Evolutionary conservation across 768 basidiomycete species (phyloP).

Genomic region (Brasilioporus rufonigricans): DNA sequence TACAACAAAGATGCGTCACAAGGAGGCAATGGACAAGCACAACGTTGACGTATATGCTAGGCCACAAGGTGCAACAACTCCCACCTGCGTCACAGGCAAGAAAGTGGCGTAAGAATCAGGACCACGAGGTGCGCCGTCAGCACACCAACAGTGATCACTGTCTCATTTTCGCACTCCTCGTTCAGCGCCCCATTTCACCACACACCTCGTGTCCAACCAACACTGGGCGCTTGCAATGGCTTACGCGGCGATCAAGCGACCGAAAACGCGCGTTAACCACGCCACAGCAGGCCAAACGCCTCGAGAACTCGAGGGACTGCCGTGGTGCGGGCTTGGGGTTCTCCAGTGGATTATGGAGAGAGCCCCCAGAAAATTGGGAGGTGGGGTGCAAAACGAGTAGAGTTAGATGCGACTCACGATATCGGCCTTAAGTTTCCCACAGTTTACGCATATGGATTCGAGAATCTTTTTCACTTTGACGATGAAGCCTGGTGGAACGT

Average conservation of each 20-base stretch:
- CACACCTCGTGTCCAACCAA: slow-evolving; percentile 86
- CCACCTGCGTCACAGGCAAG: slow-evolving; percentile 67
- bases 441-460: slow-evolving; percentile 98
- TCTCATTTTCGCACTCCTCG: slow-evolving; percentile 80
- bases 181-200: slow-evolving; percentile 98
- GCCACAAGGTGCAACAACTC: slow-evolving; percentile 44
- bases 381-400: slow-evolving; percentile 90
- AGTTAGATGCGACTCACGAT: slow-evolving; percentile 85
- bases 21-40: slow-evolving; percentile 55
- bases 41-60: slow-evolving; percentile 60
- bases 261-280: slow-evolving; percentile 83
- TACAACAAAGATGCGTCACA: slow-evolving; percentile 42
- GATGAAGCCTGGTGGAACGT: slow-evolving; percentile 65
- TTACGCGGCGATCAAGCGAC: slow-evolving; percentile 91
- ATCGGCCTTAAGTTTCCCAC: slow-evolving; percentile 96
- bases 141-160: slow-evolving; percentile 19
- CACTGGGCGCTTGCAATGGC: slow-evolving; percentile 63
- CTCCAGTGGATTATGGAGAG: slow-evolving; percentile 84
- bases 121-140: slow-evolving; percentile 25
- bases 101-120: slow-evolving; percentile 35
- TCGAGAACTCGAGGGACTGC: slow-evolving; percentile 70
- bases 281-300: slow-evolving; percentile 80
- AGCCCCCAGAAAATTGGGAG: slow-evolving; percentile 99
- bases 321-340: slow-evolving; percentile 93
- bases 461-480: slow-evolving; percentile 99